Conservation (phyloP, 495 filamentous ascomycete species). For the Neurospora sp. region DNA sequence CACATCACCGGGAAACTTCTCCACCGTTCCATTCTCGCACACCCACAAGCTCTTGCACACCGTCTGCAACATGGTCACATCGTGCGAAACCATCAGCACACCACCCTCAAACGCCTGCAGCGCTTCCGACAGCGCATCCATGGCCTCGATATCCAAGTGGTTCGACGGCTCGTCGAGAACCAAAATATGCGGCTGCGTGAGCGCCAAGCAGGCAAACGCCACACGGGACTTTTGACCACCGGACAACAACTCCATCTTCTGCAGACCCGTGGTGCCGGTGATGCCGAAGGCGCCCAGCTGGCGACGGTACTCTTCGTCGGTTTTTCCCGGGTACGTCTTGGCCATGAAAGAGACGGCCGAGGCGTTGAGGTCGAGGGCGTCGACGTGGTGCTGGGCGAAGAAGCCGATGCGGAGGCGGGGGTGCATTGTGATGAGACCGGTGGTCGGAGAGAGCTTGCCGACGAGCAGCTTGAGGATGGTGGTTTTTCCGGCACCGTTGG, state of each 20-base stretch:
- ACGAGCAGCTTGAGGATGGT: constrained; percentile 92
- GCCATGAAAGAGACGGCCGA: constrained; percentile 94
- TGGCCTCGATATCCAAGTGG: constrained; percentile 97
- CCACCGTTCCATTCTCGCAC: constrained; percentile 89
- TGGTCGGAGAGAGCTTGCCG: constrained; percentile 66
- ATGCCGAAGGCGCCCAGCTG: constrained; percentile 97
- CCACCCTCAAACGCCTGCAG: constrained; percentile 83
- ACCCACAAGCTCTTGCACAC: constrained; percentile 95
- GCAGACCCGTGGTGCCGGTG: constrained; percentile 91
- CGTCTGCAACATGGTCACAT: constrained; percentile 92
- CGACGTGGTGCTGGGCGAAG: constrained; percentile 98
- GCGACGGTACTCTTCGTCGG: constrained; percentile 93
- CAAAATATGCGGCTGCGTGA: constrained; percentile 91
- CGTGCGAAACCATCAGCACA: constrained; percentile 97
- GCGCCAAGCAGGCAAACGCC: constrained; percentile 86
- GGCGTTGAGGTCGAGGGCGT: constrained; percentile 81
- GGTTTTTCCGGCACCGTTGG: constrained; percentile 97
- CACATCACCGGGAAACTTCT: constrained; percentile 91
- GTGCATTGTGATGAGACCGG: constrained; percentile 76
- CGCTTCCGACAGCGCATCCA: constrained; percentile 86
- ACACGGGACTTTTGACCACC: constrained; percentile 98
- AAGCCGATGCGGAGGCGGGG: constrained; percentile 83
- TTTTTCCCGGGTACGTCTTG: constrained; percentile 77
- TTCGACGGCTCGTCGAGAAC: constrained; percentile 98
- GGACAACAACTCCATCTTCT: constrained; percentile 90